Conservation (phyloP, 1,284 basidiomycete species). For the Omphalotus olearius region DNA sequence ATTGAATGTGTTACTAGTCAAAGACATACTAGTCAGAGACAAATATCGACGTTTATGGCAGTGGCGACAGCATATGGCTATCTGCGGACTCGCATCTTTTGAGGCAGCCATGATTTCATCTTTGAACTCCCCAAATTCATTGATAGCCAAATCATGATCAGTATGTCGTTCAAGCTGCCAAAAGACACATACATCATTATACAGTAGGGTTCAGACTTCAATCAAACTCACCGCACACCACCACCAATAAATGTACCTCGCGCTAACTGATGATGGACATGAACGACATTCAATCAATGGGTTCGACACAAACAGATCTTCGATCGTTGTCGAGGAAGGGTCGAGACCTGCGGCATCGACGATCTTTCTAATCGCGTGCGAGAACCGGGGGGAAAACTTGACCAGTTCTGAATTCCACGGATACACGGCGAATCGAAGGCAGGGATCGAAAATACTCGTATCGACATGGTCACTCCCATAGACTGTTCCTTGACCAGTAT, state of each 20-base stretch:
- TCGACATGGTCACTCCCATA: background rate
- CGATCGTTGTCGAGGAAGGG: background rate
- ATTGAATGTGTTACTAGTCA: background rate
- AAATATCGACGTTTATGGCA: background rate
- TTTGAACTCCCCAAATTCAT: background rate
- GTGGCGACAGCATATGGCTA: background rate
- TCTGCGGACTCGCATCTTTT: background rate
- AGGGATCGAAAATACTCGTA: background rate
- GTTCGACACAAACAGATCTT: background rate
- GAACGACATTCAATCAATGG: conserved; percentile 1
- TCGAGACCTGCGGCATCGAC: conserved; percentile 4
- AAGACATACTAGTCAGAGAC: too few species aligned
- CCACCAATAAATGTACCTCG: background rate
- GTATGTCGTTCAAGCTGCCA: background rate
- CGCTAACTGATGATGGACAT: too few species aligned
- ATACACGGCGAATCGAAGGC: background rate
- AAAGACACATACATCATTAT: background rate
- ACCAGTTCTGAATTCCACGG: background rate
- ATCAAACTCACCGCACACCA: background rate
- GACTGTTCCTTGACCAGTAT: background rate
- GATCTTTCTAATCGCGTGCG: background rate
- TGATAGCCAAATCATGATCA: background rate
- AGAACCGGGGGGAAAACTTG: background rate
- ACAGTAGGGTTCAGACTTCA: background rate
- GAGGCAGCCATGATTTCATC: background rate